Conservation (phyloP, 257 asterid genomes). For the Cruciata laevipes region DNA sequence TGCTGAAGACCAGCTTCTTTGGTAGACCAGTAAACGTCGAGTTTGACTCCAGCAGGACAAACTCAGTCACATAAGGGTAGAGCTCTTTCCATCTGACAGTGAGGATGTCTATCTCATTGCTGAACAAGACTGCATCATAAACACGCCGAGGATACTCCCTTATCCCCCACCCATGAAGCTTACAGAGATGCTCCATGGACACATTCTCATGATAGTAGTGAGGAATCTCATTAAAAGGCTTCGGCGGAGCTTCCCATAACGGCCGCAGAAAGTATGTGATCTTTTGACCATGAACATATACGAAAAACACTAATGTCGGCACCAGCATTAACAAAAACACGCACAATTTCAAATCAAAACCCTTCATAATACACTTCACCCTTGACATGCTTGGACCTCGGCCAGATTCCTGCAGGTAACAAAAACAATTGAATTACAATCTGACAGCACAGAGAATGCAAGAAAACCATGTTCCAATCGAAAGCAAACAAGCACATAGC, state of each 20-base stretch:
- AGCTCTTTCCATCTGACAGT: slow-evolving; percentile 75
- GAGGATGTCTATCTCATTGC: slow-evolving; percentile 71
- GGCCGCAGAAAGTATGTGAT: slow-evolving; percentile 75
- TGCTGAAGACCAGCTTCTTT: slow-evolving; percentile 50
- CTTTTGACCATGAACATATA: slow-evolving; percentile 73
- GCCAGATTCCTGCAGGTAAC: slow-evolving; percentile 41
- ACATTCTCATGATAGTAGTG: slow-evolving; percentile 75
- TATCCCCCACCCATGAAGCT: slow-evolving; percentile 76
- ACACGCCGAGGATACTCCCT: slow-evolving; percentile 82
- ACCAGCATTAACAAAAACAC: slow-evolving; percentile 50
- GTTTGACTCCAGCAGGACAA: slow-evolving; percentile 73
- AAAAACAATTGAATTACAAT: neutral
- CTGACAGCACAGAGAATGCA: neutral
- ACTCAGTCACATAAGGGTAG: slow-evolving; percentile 61
- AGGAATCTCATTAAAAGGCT: slow-evolving; percentile 71
- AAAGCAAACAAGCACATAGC: neutral
- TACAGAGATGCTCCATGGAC: slow-evolving; percentile 67
- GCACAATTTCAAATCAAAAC: slow-evolving; percentile 48
- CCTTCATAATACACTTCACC: slow-evolving; percentile 51
- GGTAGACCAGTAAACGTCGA: slow-evolving; percentile 78
- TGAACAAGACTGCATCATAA: slow-evolving; percentile 72
- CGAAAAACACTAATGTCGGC: slow-evolving; percentile 42
- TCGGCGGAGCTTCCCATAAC: slow-evolving; percentile 74
- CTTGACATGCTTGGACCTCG: slow-evolving; percentile 50
- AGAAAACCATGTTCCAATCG: neutral